These are phyloP conservation scores for Hypoxylon subgilvum DNA, from an alignment of 495 filamentous ascomycete genomes.

Conservation along the genomic window DNA sequence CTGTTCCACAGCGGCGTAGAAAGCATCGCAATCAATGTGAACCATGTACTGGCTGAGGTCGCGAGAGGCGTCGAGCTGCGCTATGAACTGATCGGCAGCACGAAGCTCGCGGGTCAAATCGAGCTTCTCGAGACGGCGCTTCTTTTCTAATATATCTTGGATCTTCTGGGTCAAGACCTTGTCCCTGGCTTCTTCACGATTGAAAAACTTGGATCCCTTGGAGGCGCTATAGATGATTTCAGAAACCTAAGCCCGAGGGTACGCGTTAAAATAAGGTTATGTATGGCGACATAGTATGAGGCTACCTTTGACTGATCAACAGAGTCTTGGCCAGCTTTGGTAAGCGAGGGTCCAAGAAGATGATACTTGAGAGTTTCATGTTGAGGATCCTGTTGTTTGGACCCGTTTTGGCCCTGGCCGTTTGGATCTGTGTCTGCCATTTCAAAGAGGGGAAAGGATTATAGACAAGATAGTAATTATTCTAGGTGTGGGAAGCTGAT, in stretches of 20 bases:
- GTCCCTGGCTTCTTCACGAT: conserved; percentile 84
- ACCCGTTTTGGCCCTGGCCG: conserved; percentile 1
- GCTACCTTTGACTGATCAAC: conserved; percentile 88
- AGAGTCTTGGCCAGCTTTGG: conserved; percentile 89
- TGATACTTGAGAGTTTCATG: conserved; percentile 63
- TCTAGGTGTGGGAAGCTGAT: not conserved
- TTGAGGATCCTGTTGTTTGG: conserved; percentile 27
- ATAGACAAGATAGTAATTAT: conserved; percentile 4
- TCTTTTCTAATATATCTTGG: conserved; percentile 75
- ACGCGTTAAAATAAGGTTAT: not conserved
- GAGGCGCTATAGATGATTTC: conserved; percentile 97
- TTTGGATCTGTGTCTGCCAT: conserved; percentile 1
- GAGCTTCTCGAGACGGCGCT: conserved; percentile 74
- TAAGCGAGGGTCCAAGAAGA: conserved; percentile 89
- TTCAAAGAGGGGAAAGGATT: not conserved
- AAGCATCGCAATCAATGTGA: conserved; percentile 97
- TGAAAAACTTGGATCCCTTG: conserved; percentile 96
- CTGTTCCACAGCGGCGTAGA: conserved; percentile 94
- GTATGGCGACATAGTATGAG: not conserved
- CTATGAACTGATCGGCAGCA: conserved; percentile 80
- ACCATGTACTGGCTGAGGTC: conserved; percentile 86
- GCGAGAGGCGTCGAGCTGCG: conserved; percentile 74
- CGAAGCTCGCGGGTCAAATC: conserved; percentile 76
- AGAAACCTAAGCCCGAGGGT: conserved; percentile 66
- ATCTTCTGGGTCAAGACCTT: conserved; percentile 86